A percentile compares a stretch with the other conserved stretches of the same genome.
phyloP scores from a whole-genome alignment of 169 alveolate genomes.

The Cryptosporidium ubiquitum region DNA sequence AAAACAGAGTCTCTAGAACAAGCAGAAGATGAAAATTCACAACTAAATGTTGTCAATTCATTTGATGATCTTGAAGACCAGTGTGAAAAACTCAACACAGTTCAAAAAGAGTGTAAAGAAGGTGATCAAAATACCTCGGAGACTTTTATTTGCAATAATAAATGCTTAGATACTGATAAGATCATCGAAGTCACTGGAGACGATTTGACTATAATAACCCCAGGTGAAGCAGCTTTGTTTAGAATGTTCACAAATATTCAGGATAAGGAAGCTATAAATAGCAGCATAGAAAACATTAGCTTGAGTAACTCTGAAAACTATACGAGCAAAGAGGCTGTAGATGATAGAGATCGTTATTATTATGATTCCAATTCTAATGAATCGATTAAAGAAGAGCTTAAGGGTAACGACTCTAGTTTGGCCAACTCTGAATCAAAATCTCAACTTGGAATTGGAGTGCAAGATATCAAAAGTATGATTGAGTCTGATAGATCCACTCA shows the following conservation, averaged over 20 bases:
- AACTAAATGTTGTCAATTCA: not conserved
- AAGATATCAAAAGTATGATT: not conserved
- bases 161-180: slow-evolving; percentile 42
- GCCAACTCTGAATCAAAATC: not conserved
- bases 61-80: not conserved
- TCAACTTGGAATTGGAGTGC: not conserved
- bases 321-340: slow-evolving; percentile 1
- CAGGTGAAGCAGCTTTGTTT: slow-evolving; percentile 70
- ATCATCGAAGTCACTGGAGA: slow-evolving; percentile 65
- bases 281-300: not conserved
- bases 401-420: not conserved
- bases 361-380: not conserved
- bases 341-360: slow-evolving; percentile 1
- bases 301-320: slow-evolving; percentile 28
- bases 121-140: not conserved
- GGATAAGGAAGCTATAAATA: slow-evolving; percentile 24
- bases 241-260: slow-evolving; percentile 62
- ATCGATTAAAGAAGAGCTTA: not conserved
- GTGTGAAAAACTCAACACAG: not conserved
- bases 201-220: slow-evolving; percentile 60
- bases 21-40: not conserved
- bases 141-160: not conserved
- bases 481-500: not conserved
- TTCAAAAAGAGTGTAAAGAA: not conserved
- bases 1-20: not conserved